Conservation (phyloP, 306 rosid species). For the Hippophae tibetana region DNA sequence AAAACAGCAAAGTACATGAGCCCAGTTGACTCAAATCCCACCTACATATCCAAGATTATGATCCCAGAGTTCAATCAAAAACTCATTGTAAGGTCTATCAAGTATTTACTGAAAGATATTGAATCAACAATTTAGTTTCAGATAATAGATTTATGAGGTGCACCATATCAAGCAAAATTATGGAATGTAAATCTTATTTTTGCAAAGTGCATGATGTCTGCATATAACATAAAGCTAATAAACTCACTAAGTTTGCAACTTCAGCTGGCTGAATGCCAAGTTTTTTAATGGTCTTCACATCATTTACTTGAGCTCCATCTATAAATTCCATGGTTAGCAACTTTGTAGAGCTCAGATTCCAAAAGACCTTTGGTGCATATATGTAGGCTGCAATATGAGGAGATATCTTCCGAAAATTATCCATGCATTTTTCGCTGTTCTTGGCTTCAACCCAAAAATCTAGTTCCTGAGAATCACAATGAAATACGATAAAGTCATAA, state of each 20-base stretch:
- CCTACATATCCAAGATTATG: too few species aligned
- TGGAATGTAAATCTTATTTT: neutral
- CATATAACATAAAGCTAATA: conserved; percentile 12
- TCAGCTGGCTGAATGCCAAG: conserved; percentile 69
- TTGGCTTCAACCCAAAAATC: conserved; percentile 76
- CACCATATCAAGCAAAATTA: too few species aligned
- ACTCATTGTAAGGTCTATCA: too few species aligned
- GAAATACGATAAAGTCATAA: conserved; percentile 21
- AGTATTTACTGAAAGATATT: too few species aligned
- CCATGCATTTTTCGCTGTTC: conserved; percentile 86
- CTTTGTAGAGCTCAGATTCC: conserved; percentile 80
- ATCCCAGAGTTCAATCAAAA: too few species aligned
- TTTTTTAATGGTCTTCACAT: conserved; percentile 48
- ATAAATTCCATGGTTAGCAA: conserved; percentile 92
- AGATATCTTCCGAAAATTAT: conserved; percentile 71
- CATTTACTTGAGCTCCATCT: conserved; percentile 76
- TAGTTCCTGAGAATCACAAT: conserved; percentile 58
- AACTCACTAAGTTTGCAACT: conserved; percentile 77
- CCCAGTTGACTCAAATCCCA: too few species aligned
- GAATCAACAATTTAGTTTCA: too few species aligned
- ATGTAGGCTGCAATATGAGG: conserved; percentile 79
- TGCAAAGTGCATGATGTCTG: neutral
- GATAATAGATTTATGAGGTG: too few species aligned
- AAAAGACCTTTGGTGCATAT: conserved; percentile 79
- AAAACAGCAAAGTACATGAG: too few species aligned